These are phyloP conservation scores for Danielia reshetovae DNA, from an alignment of 805 yeast species.

Conservation along the genomic window DNA sequence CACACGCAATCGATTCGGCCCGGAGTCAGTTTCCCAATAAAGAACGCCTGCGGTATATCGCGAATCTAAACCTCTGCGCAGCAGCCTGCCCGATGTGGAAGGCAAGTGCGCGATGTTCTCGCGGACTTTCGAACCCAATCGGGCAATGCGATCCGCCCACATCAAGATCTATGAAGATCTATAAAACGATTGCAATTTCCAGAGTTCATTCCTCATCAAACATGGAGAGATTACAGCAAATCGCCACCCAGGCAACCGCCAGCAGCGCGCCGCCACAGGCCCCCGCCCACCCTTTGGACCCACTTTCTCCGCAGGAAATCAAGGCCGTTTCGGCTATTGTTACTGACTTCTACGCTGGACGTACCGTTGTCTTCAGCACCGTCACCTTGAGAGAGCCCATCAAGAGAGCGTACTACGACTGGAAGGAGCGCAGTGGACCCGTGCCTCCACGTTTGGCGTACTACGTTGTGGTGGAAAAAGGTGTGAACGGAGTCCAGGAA, in stretches of 20 bases:
- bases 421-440: constrained; percentile 62
- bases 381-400: constrained; percentile 70
- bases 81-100: constrained; percentile 7
- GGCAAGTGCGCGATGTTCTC: constrained; percentile 4
- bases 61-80: too few relatives aligned
- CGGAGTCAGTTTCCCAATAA: too few relatives aligned
- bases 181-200: too few relatives aligned
- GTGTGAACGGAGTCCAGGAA: constrained; percentile 61
- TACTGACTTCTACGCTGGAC: constrained; percentile 44
- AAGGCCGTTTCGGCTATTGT: constrained; percentile 51
- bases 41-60: too few relatives aligned
- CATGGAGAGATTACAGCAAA: constrained; percentile 66
- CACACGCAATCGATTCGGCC: too few relatives aligned
- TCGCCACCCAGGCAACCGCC: constrained; percentile 59
- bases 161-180: too few relatives aligned
- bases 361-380: constrained; percentile 56
- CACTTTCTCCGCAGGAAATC: constrained; percentile 62
- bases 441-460: constrained; percentile 66
- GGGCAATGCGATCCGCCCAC: constrained; percentile 13
- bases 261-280: constrained; percentile 49
- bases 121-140: constrained; percentile 5
- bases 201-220: too few relatives aligned
- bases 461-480: constrained; percentile 57
- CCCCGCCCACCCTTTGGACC: constrained; percentile 69
- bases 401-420: constrained; percentile 56